Evolutionary conservation across 495 filamentous ascomycete species (phyloP), one percentile per base, ranked within the genome.

Genomic region (Sphaerosporella brunnea): DNA sequence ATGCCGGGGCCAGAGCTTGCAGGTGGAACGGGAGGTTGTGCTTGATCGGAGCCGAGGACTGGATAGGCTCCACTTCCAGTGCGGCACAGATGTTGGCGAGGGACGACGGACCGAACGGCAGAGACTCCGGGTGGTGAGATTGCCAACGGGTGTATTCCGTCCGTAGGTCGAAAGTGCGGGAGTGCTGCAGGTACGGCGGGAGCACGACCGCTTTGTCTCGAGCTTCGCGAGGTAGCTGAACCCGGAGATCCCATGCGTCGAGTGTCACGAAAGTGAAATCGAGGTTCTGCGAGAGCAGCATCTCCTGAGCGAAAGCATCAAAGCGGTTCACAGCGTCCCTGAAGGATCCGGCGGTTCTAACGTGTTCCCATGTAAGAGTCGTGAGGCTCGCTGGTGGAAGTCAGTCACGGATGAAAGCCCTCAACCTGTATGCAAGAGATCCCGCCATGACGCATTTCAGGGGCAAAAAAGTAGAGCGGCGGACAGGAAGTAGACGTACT

Each of bases 91-190:
- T 97, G 65, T 95, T 95, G 48, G 88, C 77, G 51, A 97, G 72
- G 53, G 86, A 88, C 38, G 84, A 93, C 32, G 90, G 85, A 2
- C 87, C 92, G 64, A 95, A 97, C 0, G 90, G 90, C 37, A 97
- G 70, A 28, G 90, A 94, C 68, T 97, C 90, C 18, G 90, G 90
- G 59, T 96, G 90, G 55, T 95, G 87, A 53, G 85, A 84, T 65
- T 97, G 90, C 90, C 92, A 97, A 56, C 85, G 75, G 60, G 94
- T 85, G 61, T 97, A 97, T 67, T 96, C 90, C 51, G 87, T 90
- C 37, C 90, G 82, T 23, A 97, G 72, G 64, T 96, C 90, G 64
- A 94, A 97, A 25, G 86, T 90, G 39, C 90, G 78, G 32, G 90
- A 95, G 69, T 97, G 90, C 65, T 95, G 90, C 23, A 97, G 73